Base-by-base conservation (phyloP, 164 flowering plant genomes). In the Vitis riparia region DNA sequence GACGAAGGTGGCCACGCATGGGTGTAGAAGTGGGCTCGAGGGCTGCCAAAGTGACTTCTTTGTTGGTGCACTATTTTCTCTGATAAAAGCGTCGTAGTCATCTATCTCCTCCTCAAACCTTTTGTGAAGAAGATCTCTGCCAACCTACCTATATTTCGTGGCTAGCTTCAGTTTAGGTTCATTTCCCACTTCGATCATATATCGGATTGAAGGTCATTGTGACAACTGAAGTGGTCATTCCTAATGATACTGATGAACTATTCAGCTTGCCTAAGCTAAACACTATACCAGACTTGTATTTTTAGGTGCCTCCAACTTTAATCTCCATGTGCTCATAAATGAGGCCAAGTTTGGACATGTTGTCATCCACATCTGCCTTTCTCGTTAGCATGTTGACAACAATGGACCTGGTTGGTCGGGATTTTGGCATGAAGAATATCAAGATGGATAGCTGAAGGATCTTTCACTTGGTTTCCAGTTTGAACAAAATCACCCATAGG, bases 401-500 rank as follows among this genome's bases (percentile, higher is more conserved):
- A 44, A 75, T 73, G 5, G 89, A 82, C 87, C 82, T 86, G 30
- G 71, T 17, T 32, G 87, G 89, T 23, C 86, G 75, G 58, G 69
- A 70, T 68, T 79, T 84, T 27, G 84, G 82, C 68, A 19, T 55
- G 48, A 23, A 23, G 27, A 23, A 23, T 23, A 23, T 23, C 27
- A 23, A 23, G 2, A 23, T 23, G 27, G 27, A 23, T 2, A 23
- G 27, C 2, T 23, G 27, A 23, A 23, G 27, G 27, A 23, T 23
- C 27, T 23, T 2, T 23, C 27, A 1, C 27, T 23, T 23, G 27
- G 66, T 77, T 93, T 52, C 88, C 91, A 67, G 92, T 86, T 67
- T 87, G 92, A 61, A 96, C 80, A 80, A 83, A 96, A 80, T 96
- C 98, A 62, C 92, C 98, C 80, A 84, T 32, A 19, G 91, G 89